Percentiles rank a stretch among this genome's conserved stretches.
These are phyloP conservation scores for Xylaria polymorpha DNA, from an alignment of 2,329 filamentous ascomycete species.

Conservation along the genomic window DNA sequence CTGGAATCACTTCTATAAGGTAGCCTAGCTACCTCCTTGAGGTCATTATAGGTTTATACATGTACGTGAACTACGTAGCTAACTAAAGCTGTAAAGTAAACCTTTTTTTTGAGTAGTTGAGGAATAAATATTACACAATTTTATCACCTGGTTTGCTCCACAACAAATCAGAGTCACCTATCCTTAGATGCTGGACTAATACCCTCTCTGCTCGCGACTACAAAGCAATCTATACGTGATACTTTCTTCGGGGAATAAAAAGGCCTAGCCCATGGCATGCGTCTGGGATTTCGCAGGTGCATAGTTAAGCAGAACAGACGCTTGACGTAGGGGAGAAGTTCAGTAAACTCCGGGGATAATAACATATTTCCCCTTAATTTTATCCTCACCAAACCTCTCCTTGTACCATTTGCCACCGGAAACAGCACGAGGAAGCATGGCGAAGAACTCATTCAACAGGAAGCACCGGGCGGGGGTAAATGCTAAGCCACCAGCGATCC, in stretches of 20 bases:
- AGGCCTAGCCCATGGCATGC: neutral
- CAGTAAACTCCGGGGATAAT: conserved; percentile 63
- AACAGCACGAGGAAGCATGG: conserved; percentile 89
- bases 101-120: neutral
- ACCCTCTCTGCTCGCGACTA: neutral
- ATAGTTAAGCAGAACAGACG: neutral
- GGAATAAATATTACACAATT: neutral
- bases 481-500: conserved; percentile 74
- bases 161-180: neutral
- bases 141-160: neutral
- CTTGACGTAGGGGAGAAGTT: neutral
- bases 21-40: neutral
- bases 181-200: neutral
- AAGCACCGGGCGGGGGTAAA: conserved; percentile 84
- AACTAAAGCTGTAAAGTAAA: too few relatives aligned
- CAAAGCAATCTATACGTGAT: neutral
- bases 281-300: neutral
- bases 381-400: conserved; percentile 86
- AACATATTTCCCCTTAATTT: conserved; percentile 79
- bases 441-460: conserved; percentile 85
- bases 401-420: conserved; percentile 88
- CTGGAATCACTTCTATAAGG: too few relatives aligned
- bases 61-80: neutral
- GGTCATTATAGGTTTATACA: neutral
- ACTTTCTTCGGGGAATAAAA: neutral